phyloP scores from a whole-genome alignment of 2,329 filamentous ascomycete genomes.

The Microthyrium microscopicum region DNA sequence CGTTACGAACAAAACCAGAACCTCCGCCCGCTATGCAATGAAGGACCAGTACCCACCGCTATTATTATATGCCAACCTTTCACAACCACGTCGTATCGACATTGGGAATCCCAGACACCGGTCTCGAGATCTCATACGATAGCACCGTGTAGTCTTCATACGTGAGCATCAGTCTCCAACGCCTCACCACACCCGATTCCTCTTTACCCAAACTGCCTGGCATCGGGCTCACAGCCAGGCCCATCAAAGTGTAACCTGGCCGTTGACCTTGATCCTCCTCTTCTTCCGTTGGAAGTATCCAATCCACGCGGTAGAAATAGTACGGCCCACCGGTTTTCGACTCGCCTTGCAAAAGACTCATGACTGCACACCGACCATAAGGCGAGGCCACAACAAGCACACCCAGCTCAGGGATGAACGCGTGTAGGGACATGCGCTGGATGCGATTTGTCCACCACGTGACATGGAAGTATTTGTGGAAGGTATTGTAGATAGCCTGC shows the following conservation, averaged over 20 bases:
- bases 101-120: too few relatives aligned
- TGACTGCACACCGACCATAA: conserved; percentile 46
- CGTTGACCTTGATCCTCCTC: conserved; percentile 32
- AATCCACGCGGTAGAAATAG: conserved; percentile 28
- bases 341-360: conserved; percentile 35
- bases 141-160: conserved; percentile 54
- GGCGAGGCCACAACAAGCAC: conserved; percentile 50
- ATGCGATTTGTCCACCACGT: conserved; percentile 15
- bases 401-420: conserved; percentile 52
- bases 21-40: too few relatives aligned
- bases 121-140: conserved; percentile 46
- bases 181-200: conserved; percentile 19
- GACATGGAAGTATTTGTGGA: conserved; percentile 16
- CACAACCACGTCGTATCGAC: too few relatives aligned
- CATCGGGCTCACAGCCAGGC: conserved; percentile 50
- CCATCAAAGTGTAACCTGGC: conserved; percentile 40
- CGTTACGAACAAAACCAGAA: too few relatives aligned
- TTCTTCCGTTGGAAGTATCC: conserved; percentile 36
- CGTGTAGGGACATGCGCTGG: conserved; percentile 44
- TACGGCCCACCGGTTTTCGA: neutral
- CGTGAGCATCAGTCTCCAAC: conserved; percentile 54
- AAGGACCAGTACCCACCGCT: too few relatives aligned
- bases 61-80: too few relatives aligned
- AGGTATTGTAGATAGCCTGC: conserved; percentile 15
- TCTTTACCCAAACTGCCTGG: conserved; percentile 19